Conservation (phyloP, 2,329 filamentous ascomycete species). For the Venturia asperata region DNA sequence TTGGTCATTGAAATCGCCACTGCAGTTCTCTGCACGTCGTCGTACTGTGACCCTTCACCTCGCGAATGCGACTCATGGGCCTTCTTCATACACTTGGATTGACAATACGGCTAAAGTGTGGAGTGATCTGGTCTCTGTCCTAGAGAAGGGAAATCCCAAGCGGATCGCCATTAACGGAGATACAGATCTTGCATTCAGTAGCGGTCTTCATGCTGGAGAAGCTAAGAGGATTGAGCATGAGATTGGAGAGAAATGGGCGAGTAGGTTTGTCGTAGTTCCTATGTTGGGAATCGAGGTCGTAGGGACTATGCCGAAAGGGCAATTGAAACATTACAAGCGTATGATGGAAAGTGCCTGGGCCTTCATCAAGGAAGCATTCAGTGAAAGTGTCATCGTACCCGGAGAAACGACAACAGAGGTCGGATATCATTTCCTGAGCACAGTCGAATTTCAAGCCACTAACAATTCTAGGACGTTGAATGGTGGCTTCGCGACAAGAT, state of each 20-base stretch:
- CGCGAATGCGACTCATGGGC: constrained; percentile 1
- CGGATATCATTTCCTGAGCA: neutral
- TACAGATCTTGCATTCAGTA: neutral
- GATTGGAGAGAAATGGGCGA: neutral
- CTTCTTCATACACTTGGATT: neutral
- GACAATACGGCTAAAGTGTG: constrained; percentile 2
- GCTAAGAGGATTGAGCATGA: neutral
- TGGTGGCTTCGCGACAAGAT: constrained; percentile 10
- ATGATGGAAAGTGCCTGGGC: constrained; percentile 9
- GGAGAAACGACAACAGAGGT: constrained; percentile 3
- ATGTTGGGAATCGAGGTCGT: neutral
- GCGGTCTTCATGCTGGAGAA: constrained; percentile 6
- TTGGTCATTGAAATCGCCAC: neutral
- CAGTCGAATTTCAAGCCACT: neutral
- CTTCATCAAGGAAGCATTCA: neutral
- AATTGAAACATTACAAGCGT: constrained; percentile 7
- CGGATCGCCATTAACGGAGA: neutral
- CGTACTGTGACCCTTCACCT: neutral
- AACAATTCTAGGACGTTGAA: neutral
- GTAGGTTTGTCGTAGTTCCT: neutral
- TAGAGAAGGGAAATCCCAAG: neutral
- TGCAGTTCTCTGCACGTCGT: constrained; percentile 1
- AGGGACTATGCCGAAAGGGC: constrained; percentile 2
- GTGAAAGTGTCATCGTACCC: neutral
- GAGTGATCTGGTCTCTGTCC: constrained; percentile 1